Conservation (phyloP, 768 basidiomycete genomes). For the Psilocybe cubensis region DNA sequence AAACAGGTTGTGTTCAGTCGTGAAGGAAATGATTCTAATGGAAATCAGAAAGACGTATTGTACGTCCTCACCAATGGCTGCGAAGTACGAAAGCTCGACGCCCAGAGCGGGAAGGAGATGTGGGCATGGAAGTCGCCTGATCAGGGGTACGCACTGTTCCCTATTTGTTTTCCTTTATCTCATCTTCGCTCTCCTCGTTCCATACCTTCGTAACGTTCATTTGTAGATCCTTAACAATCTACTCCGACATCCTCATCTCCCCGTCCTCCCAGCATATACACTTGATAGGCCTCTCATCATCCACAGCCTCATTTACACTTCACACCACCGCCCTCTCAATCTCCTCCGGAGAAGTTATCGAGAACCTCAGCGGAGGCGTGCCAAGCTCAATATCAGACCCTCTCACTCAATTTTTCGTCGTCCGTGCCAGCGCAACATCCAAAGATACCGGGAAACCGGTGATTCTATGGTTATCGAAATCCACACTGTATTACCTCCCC, state of each 20-base stretch:
- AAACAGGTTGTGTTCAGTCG: constrained; percentile 47
- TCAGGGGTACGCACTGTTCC: constrained; percentile 17
- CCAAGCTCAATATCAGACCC: constrained; percentile 51
- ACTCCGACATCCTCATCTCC: constrained; percentile 63
- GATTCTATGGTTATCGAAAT: constrained; percentile 57
- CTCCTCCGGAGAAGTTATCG: constrained; percentile 52
- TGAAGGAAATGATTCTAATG: not conserved
- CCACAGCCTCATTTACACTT: constrained; percentile 60
- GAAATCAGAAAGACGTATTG: constrained; percentile 20
- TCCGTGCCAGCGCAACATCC: constrained; percentile 21
- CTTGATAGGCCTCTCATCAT: constrained; percentile 56
- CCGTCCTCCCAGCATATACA: constrained; percentile 57
- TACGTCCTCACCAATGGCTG: constrained; percentile 66
- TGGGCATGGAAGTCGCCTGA: constrained; percentile 82
- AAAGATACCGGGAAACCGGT: constrained; percentile 26
- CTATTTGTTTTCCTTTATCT: constrained; percentile 52
- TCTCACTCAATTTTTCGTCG: constrained; percentile 31
- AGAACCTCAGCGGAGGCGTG: constrained; percentile 51
- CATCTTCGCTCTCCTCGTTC: not conserved
- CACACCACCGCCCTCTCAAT: constrained; percentile 67
- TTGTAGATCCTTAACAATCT: constrained; percentile 69
- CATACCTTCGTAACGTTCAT: not conserved
- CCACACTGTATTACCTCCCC: constrained; percentile 48
- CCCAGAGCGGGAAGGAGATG: constrained; percentile 50
- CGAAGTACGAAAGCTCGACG: constrained; percentile 54